phyloP scores from a whole-genome alignment of 164 flowering plant species.

The Nymphaea thermarum region DNA sequence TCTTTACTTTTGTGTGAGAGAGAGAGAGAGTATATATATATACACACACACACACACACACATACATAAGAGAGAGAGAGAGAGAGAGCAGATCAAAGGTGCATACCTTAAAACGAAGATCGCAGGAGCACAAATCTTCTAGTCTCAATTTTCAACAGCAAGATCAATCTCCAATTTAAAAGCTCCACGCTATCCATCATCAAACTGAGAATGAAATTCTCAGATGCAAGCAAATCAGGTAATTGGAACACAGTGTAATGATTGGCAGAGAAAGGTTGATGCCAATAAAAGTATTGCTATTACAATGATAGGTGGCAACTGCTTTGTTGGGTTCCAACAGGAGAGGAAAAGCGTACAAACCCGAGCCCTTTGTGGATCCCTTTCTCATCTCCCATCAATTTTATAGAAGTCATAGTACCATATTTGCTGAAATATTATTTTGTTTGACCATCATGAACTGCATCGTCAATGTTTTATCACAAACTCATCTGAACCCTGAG shows the following conservation, averaged over 20 bases:
- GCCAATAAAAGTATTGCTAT: background rate
- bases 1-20: too few relatives aligned
- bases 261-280: background rate
- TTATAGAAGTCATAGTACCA: constrained; percentile 68
- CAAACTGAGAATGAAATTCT: too few relatives aligned
- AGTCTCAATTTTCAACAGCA: too few relatives aligned
- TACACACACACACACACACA: too few relatives aligned
- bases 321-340: constrained; percentile 78
- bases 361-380: constrained; percentile 88
- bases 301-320: constrained; percentile 57
- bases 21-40: too few relatives aligned
- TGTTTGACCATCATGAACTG: constrained; percentile 49
- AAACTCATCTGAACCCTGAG: constrained; percentile 66
- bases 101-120: too few relatives aligned
- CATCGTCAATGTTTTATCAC: constrained; percentile 71
- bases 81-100: too few relatives aligned
- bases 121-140: too few relatives aligned
- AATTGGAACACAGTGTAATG: background rate
- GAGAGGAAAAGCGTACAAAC: constrained; percentile 76
- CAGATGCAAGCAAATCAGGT: too few relatives aligned
- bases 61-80: too few relatives aligned
- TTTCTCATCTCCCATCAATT: constrained; percentile 64
- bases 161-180: too few relatives aligned
- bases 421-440: constrained; percentile 54
- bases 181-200: constrained; percentile 29